Evolutionary conservation across 257 asterid species (phyloP).

Genomic region (Perilla frutescens): DNA sequence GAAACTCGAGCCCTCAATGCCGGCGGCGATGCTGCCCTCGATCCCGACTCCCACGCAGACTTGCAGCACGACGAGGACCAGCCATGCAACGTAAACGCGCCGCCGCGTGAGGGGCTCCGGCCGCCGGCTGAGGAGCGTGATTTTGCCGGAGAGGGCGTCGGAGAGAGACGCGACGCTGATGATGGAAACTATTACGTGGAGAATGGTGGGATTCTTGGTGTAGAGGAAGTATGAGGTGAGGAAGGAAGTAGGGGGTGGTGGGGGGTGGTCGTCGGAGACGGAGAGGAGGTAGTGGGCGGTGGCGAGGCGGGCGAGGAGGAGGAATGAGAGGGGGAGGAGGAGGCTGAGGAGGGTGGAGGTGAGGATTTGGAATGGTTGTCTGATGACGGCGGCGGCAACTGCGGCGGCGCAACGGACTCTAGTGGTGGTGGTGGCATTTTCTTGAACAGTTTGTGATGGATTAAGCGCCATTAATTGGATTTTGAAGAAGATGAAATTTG

Average conservation of each 20-base stretch:
- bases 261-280: slow-evolving; percentile 35
- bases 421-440: slow-evolving; percentile 8
- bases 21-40: slow-evolving; percentile 74
- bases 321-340: slow-evolving; percentile 83
- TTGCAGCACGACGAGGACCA: slow-evolving; percentile 53
- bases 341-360: slow-evolving; percentile 69
- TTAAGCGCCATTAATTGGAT: slow-evolving; percentile 38
- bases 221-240: slow-evolving; percentile 41
- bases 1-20: slow-evolving; percentile 56
- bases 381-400: slow-evolving; percentile 19
- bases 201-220: slow-evolving; percentile 46
- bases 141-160: slow-evolving; percentile 43
- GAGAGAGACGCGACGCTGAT: slow-evolving; percentile 53
- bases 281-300: slow-evolving; percentile 56
- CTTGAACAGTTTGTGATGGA: slow-evolving; percentile 16
- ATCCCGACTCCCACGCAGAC: slow-evolving; percentile 72
- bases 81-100: slow-evolving; percentile 54
- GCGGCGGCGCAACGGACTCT: slow-evolving; percentile 16
- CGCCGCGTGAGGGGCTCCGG: slow-evolving; percentile 21
- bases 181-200: slow-evolving; percentile 53
- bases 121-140: slow-evolving; percentile 15
- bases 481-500: not conserved
- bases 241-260: slow-evolving; percentile 23
- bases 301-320: slow-evolving; percentile 72
- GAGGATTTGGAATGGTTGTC: slow-evolving; percentile 49